Evolutionary conservation across 371 early-diverging fungal species (phyloP), one percentile per base, ranked within the genome.

Genomic region (Dinochytrium kinnereticum): DNA sequence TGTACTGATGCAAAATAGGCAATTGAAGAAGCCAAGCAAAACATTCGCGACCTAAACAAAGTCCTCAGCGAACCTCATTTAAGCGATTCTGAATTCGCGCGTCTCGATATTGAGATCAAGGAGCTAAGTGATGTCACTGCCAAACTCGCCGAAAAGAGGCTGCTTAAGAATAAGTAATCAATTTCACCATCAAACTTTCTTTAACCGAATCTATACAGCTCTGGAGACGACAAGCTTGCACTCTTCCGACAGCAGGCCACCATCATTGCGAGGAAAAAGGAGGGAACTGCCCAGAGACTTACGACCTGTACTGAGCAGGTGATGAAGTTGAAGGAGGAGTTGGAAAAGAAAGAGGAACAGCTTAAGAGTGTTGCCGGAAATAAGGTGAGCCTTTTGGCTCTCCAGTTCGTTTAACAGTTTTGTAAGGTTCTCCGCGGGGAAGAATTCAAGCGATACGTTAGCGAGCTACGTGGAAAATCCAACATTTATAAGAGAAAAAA

Each of bases 221-320:
- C 82, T 5, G 83, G 82, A 7, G 85, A 86, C 55, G 88, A 83
- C 70, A 88, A 88, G 71, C 78, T 88, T 67, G 81, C 85, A 1
- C 78, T 88, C 38, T 88, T 87, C 64, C 71, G 86, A 31, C 88
- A 88, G 68, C 88, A 88, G 69, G 86, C 86, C 13, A 78, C 84
- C 40, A 86, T 88, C 51, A 84, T 88, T 50, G 73, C 82, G 5
- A 72, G 84, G 31, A 88, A 88, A 59, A 87, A 87, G 74, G 84
- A 84, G 68, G 83, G 81, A 13, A 80, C 84, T 0, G 81, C 84
- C 1, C 77, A 80, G 55, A 51, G 70, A 39, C 75, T 85, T 10
- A 68, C 33, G 10, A 50, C 75, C 1, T 44, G 81, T 1, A 73
- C 68, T 1, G 85, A 84, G 37, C 81, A 85, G 57, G 72, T 87